Evolutionary conservation across 1,284 basidiomycete genomes (phyloP).

Genomic region (Puccinia horiana): DNA sequence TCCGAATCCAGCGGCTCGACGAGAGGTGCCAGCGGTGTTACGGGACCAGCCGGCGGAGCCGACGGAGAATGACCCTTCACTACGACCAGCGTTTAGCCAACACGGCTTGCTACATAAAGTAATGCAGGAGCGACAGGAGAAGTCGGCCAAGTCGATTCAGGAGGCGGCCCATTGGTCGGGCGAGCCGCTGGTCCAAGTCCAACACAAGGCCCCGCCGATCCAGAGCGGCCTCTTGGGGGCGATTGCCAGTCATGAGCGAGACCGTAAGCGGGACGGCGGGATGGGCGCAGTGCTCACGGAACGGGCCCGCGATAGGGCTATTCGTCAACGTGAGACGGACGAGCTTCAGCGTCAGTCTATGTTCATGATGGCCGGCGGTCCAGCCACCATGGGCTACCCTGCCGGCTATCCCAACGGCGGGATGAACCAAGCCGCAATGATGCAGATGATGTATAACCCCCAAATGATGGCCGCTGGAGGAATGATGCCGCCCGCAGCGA

Average conservation of each 20-base stretch:
- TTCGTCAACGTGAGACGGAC: conserved; percentile 32
- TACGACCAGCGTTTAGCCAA: conserved; percentile 71
- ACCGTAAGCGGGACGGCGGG: conserved; percentile 89
- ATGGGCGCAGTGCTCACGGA: conserved; percentile 91
- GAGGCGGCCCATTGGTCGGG: conserved; percentile 86
- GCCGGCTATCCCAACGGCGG: neutral
- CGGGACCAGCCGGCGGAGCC: conserved; percentile 25
- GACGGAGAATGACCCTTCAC: neutral
- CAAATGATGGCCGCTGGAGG: conserved; percentile 19
- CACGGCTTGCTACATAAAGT: conserved; percentile 92
- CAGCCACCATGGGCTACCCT: neutral
- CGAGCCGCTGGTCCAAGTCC: conserved; percentile 86
- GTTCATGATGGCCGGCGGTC: neutral
- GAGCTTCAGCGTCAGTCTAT: conserved; percentile 35
- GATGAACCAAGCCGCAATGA: conserved; percentile 4
- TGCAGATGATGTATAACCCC: conserved; percentile 44
- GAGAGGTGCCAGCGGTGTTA: conserved; percentile 54
- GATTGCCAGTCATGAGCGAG: conserved; percentile 90
- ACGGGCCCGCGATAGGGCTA: conserved; percentile 78
- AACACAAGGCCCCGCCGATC: conserved; percentile 88
- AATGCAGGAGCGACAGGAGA: conserved; percentile 89
- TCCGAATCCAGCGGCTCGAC: conserved; percentile 37
- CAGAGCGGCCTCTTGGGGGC: conserved; percentile 93
- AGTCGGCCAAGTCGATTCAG: conserved; percentile 91
- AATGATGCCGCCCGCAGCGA: neutral